phyloP scores from a whole-genome alignment of 306 rosid genomes.

The Trifolium pratense region DNA sequence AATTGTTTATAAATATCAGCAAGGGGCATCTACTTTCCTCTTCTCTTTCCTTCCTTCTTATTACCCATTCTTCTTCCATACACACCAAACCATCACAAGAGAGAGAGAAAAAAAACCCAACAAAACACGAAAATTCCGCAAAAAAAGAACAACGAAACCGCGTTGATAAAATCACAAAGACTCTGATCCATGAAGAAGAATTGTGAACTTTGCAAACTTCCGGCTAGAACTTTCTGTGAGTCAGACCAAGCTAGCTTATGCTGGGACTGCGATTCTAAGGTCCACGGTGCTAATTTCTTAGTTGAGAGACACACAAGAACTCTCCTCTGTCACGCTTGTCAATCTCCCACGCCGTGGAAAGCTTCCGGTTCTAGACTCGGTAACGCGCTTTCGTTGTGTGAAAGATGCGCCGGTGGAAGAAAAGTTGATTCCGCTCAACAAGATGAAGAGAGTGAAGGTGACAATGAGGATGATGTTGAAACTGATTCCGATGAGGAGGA shows the following conservation, averaged over 20 bases:
- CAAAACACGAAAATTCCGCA: slow-evolving; percentile 5
- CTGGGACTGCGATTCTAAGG: slow-evolving; percentile 81
- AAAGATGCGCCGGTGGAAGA: slow-evolving; percentile 50
- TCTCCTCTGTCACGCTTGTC: slow-evolving; percentile 78
- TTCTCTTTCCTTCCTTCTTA: slow-evolving; percentile 32
- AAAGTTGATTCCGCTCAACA: slow-evolving; percentile 25
- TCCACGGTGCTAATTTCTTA: slow-evolving; percentile 78
- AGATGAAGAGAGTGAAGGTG: slow-evolving; percentile 50
- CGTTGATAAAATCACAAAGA: slow-evolving; percentile 1
- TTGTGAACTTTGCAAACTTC: slow-evolving; percentile 72
- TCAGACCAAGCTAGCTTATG: slow-evolving; percentile 78
- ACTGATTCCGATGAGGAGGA: slow-evolving; percentile 48
- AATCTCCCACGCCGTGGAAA: slow-evolving; percentile 75
- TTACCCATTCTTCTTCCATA: slow-evolving; percentile 32
- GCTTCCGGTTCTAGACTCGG: slow-evolving; percentile 75
- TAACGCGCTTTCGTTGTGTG: slow-evolving; percentile 65
- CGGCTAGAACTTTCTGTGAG: slow-evolving; percentile 71
- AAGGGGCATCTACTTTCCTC: background rate
- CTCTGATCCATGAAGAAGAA: slow-evolving; percentile 38
- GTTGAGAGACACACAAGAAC: slow-evolving; percentile 72
- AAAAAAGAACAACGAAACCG: background rate
- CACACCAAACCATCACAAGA: slow-evolving; percentile 34
- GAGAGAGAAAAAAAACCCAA: slow-evolving; percentile 19
- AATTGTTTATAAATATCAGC: slow-evolving; percentile 29
- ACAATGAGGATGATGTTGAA: slow-evolving; percentile 55